Evolutionary conservation across 768 basidiomycete genomes (phyloP), one percentile per base, ranked within the genome.

Genomic region (Hysterangium stoloniferum): DNA sequence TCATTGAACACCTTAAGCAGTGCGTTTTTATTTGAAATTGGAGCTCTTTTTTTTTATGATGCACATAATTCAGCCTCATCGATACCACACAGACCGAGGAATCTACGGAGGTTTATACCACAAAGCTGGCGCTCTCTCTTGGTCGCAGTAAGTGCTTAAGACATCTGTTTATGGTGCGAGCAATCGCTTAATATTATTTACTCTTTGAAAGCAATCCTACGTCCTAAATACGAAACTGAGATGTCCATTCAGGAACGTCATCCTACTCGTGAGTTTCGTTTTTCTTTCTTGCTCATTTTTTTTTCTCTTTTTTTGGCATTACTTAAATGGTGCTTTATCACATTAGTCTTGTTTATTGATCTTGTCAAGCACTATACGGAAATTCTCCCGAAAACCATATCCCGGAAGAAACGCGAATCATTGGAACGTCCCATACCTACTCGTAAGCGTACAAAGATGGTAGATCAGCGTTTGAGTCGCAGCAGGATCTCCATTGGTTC

Each of bases 241-340:
- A 62, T 93, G 22, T 90, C 93, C 3, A 83, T 98, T 54, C 90
- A 95, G 64, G 93, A 93, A 62, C 86, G 91, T 34, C 84, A 95
- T 69, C 81, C 90, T 45, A 76, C 84, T 13, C 67, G 88, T 85
- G 64, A 57, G 79, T 70, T 22, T 34, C 13, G 9, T 17, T 41
- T 1, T 7, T 6, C 34, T 32, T 27, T 19, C 28, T 43, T 20
- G 19, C 28, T 24, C 29, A 25, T 7, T 27, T 20, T 4, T 31
- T 20, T 38, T 19, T 40, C 34, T 34, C 19, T 6, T 4, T 44
- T n/a, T n/a, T n/a, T n/a, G n/a, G n/a, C n/a, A n/a, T n/a, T n/a
- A n/a, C n/a, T n/a, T n/a, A n/a, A n/a, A n/a, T n/a, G n/a, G n/a
- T n/a, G n/a, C n/a, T n/a, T n/a, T n/a, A n/a, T n/a, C n/a, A n/a